A percentile compares a stretch with the other conserved stretches of the same genome.
phyloP scores from a whole-genome alignment of 495 filamentous ascomycete species.

The Penicillium macrosclerotiorum region DNA sequence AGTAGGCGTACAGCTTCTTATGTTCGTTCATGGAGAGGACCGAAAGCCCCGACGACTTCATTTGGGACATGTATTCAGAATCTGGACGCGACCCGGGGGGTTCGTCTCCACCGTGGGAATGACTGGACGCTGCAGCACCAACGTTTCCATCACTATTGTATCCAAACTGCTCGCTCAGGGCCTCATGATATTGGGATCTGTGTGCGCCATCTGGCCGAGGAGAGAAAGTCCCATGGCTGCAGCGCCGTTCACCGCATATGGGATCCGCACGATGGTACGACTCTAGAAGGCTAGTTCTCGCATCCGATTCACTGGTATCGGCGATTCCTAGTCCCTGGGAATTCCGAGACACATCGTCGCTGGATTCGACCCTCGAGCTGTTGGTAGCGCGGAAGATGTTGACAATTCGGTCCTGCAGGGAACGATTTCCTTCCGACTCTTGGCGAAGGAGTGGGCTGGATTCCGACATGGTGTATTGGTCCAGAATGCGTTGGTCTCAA shows the following conservation, averaged over 20 bases:
- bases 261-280: conserved; percentile 37
- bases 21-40: conserved; percentile 29
- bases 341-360: conserved; percentile 6
- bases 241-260: conserved; percentile 45
- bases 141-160: conserved; percentile 11
- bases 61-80: conserved; percentile 34
- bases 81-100: conserved; percentile 19
- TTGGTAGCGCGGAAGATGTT: conserved; percentile 31
- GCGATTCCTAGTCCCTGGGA: conserved; percentile 14
- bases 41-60: conserved; percentile 30
- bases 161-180: conserved; percentile 22
- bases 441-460: conserved; percentile 21
- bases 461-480: conserved; percentile 25
- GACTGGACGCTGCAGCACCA: conserved; percentile 9
- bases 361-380: conserved; percentile 2
- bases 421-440: conserved; percentile 27
- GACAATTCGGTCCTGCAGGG: conserved; percentile 37
- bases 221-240: conserved; percentile 79
- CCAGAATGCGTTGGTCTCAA: background rate
- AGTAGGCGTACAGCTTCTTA: conserved; percentile 33
- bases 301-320: conserved; percentile 21
- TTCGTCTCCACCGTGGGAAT: conserved; percentile 12
- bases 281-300: conserved; percentile 36
- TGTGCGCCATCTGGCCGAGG: conserved; percentile 55
- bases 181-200: conserved; percentile 32